Evolutionary conservation across 2,329 filamentous ascomycete genomes (phyloP).

Genomic region (Claviceps paspali): DNA sequence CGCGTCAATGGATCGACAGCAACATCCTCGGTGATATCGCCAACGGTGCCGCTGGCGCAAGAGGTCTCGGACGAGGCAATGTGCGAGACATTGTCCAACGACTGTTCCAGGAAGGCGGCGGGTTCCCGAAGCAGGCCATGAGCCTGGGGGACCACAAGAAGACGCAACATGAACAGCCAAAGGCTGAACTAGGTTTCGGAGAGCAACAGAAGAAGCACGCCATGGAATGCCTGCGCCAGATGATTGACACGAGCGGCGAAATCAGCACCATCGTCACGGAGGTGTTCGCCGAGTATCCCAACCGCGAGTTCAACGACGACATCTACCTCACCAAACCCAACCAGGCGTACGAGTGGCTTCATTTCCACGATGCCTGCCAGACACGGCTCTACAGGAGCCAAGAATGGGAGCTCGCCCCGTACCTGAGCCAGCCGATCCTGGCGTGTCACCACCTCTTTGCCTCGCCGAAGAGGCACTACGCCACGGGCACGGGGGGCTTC

Average conservation of each 20-base stretch:
- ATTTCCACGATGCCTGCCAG: slow-evolving; percentile 79
- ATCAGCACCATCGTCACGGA: slow-evolving; percentile 67
- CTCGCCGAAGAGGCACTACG: slow-evolving; percentile 41
- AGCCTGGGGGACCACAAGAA: slow-evolving; percentile 26
- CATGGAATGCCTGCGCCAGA: slow-evolving; percentile 56
- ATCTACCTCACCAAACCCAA: slow-evolving; percentile 78
- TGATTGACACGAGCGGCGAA: slow-evolving; percentile 67
- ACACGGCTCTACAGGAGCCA: slow-evolving; percentile 67
- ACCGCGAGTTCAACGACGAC: slow-evolving; percentile 85
- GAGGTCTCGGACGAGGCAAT: slow-evolving; percentile 57
- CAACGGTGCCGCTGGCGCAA: slow-evolving; percentile 54
- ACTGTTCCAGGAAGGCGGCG: slow-evolving; percentile 66
- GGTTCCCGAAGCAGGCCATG: slow-evolving; percentile 49
- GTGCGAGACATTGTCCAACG: slow-evolving; percentile 60
- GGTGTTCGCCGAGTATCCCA: slow-evolving; percentile 74
- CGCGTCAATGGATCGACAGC: slow-evolving; percentile 61
- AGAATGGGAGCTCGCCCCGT: slow-evolving; percentile 83
- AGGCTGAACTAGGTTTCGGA: slow-evolving; percentile 50
- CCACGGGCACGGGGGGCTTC: slow-evolving; percentile 22
- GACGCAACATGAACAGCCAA: slow-evolving; percentile 36
- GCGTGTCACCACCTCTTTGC: slow-evolving; percentile 90
- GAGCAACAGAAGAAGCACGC: slow-evolving; percentile 58
- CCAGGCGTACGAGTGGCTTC: slow-evolving; percentile 81
- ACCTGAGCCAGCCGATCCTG: slow-evolving; percentile 72
- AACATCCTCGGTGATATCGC: slow-evolving; percentile 53